phyloP scores from a whole-genome alignment of 306 rosid genomes.

The Leucaena leucocephala region DNA sequence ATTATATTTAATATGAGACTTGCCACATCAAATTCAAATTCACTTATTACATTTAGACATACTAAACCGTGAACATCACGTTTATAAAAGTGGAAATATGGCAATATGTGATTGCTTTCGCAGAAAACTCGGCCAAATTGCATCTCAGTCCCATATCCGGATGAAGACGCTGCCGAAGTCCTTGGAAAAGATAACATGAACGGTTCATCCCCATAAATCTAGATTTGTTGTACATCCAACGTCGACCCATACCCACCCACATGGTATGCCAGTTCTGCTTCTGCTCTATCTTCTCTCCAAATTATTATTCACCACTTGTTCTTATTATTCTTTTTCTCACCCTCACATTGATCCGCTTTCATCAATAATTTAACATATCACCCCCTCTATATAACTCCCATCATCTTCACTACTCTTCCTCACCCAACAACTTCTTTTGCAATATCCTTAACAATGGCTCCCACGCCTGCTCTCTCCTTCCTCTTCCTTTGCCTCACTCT shows the following conservation, averaged over 20 bases:
- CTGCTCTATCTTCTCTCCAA: background rate
- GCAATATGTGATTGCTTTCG: background rate
- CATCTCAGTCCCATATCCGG: background rate
- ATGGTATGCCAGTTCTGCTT: background rate
- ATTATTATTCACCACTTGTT: conserved; percentile 1
- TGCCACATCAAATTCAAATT: background rate
- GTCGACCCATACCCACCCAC: background rate
- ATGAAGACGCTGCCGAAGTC: background rate
- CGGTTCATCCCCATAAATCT: background rate
- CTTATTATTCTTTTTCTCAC: background rate
- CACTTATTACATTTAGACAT: too few species aligned
- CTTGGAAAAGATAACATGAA: background rate
- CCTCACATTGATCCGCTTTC: background rate
- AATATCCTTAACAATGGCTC: conserved; percentile 39
- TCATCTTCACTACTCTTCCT: conserved; percentile 7
- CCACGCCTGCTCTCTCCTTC: conserved; percentile 29
- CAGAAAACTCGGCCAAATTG: conserved; percentile 14
- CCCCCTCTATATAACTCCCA: conserved; percentile 3
- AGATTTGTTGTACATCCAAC: background rate
- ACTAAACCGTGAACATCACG: background rate
- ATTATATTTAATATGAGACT: too few species aligned
- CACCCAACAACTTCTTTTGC: conserved; percentile 24
- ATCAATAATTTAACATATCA: conserved; percentile 21
- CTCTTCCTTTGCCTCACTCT: conserved; percentile 46
- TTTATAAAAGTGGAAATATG: background rate